Evolutionary conservation across 2,329 filamentous ascomycete genomes (phyloP).

Genomic region (Trichoderma koningiopsis): DNA sequence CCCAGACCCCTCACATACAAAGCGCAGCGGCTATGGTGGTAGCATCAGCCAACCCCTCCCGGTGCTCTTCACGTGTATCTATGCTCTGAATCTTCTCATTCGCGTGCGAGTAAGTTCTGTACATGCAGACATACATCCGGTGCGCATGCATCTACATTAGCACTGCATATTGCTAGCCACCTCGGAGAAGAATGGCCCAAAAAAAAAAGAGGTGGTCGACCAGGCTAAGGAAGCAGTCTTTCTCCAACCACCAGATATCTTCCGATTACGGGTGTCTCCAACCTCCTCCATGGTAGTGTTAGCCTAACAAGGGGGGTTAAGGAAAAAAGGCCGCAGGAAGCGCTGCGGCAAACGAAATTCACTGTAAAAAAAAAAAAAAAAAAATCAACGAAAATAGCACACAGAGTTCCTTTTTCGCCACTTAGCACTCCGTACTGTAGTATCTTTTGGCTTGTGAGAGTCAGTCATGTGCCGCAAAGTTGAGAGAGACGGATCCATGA

Average conservation of each 20-base stretch:
- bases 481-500: slow-evolving; percentile 3
- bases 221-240: not conserved
- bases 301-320: not conserved
- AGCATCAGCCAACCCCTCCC: slow-evolving; percentile 1
- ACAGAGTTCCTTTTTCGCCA: not conserved
- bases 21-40: not conserved
- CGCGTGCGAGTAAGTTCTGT: slow-evolving; percentile 20
- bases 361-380: not conserved
- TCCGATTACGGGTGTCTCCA: slow-evolving; percentile 2
- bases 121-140: slow-evolving; percentile 9
- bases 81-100: not conserved
- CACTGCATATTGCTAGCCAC: slow-evolving; percentile 22
- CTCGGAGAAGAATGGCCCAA: not conserved
- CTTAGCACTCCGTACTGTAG: not conserved
- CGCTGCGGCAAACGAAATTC: not conserved
- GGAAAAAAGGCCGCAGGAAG: not conserved
- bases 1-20: slow-evolving; percentile 5
- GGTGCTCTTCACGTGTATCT: not conserved
- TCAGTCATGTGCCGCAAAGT: slow-evolving; percentile 15
- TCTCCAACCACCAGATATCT: slow-evolving; percentile 9
- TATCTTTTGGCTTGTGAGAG: not conserved
- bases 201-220: slow-evolving; percentile 13
- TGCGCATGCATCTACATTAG: slow-evolving; percentile 9
- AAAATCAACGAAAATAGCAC: not conserved
- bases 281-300: not conserved